phyloP scores from a whole-genome alignment of 345 rosid species.

The Erucastrum elatum region DNA sequence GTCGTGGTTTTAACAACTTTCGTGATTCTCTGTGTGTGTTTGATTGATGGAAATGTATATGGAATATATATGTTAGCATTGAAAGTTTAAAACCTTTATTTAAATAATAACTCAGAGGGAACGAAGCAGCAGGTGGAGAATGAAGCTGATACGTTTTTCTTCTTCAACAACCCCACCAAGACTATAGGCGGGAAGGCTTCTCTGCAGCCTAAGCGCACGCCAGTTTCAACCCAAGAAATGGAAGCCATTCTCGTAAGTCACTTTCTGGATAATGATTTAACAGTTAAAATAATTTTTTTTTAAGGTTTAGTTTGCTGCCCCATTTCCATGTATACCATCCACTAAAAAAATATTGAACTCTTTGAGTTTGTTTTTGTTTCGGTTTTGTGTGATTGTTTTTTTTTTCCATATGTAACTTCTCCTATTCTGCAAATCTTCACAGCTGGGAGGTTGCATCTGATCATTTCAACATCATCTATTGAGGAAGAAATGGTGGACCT shows the following conservation, averaged over 20 bases:
- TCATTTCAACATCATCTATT: slow-evolving; percentile 32
- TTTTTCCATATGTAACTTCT: too few species aligned
- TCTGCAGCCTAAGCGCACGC: slow-evolving; percentile 78
- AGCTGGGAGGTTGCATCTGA: slow-evolving; percentile 79
- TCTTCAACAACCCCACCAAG: slow-evolving; percentile 51
- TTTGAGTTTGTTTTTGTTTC: too few species aligned
- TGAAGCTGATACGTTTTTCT: slow-evolving; percentile 49
- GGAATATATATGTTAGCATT: not conserved
- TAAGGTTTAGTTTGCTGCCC: too few species aligned
- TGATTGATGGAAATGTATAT: too few species aligned
- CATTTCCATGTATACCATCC: too few species aligned
- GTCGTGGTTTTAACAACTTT: too few species aligned
- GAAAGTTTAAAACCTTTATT: not conserved
- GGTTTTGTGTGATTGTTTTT: too few species aligned
- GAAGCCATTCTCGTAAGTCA: slow-evolving; percentile 74
- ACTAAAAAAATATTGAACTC: too few species aligned
- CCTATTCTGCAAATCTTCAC: too few species aligned
- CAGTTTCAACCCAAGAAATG: slow-evolving; percentile 76
- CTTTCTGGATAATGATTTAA: too few species aligned
- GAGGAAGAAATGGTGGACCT: slow-evolving; percentile 12
- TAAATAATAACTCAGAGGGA: slow-evolving; percentile 46
- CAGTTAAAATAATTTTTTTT: too few species aligned
- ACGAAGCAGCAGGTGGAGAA: slow-evolving; percentile 38
- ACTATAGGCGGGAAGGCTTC: slow-evolving; percentile 82
- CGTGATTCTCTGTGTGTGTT: too few species aligned